Evolutionary conservation across 2,329 filamentous ascomycete species (phyloP).

Genomic region (Trichoderma endophyticum): DNA sequence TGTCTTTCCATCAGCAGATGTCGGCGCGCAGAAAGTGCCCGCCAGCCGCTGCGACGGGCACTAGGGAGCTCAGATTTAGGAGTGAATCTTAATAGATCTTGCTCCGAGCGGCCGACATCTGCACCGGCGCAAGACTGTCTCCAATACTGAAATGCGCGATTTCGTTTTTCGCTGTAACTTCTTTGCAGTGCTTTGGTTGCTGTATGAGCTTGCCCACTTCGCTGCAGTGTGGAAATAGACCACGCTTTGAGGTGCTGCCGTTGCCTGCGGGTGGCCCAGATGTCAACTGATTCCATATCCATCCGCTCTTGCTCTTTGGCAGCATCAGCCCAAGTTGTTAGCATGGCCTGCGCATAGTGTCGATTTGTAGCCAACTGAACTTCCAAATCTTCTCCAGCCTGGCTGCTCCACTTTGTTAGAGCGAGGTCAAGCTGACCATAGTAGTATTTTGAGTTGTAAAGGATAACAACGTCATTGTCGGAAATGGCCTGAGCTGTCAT

Average conservation of each 20-base stretch:
- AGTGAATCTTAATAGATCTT: background rate
- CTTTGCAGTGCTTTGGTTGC: slow-evolving; percentile 33
- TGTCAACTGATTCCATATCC: slow-evolving; percentile 29
- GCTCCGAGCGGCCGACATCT: slow-evolving; percentile 16
- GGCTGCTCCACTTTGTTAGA: slow-evolving; percentile 12
- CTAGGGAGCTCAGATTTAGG: slow-evolving; percentile 10
- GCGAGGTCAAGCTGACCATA: slow-evolving; percentile 13
- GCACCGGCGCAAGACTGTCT: slow-evolving; percentile 24
- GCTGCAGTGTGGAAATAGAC: slow-evolving; percentile 38
- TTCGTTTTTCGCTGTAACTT: slow-evolving; percentile 32
- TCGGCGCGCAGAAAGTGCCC: slow-evolving; percentile 27
- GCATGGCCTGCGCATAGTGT: slow-evolving; percentile 23
- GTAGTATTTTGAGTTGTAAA: slow-evolving; percentile 21
- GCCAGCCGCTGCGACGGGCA: slow-evolving; percentile 27
- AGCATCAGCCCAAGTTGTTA: slow-evolving; percentile 27
- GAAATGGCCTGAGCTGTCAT: slow-evolving; percentile 18
- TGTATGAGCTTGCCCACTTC: slow-evolving; percentile 38
- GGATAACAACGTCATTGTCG: slow-evolving; percentile 20
- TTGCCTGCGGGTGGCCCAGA: slow-evolving; percentile 33
- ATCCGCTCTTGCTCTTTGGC: slow-evolving; percentile 25
- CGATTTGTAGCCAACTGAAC: slow-evolving; percentile 22
- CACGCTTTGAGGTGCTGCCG: slow-evolving; percentile 35
- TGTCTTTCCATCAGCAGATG: slow-evolving; percentile 26
- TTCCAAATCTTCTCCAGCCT: slow-evolving; percentile 19
- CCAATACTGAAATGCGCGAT: slow-evolving; percentile 33